Evolutionary conservation across 2,329 filamentous ascomycete genomes (phyloP).

Genomic region (Ophiostoma perfectum): DNA sequence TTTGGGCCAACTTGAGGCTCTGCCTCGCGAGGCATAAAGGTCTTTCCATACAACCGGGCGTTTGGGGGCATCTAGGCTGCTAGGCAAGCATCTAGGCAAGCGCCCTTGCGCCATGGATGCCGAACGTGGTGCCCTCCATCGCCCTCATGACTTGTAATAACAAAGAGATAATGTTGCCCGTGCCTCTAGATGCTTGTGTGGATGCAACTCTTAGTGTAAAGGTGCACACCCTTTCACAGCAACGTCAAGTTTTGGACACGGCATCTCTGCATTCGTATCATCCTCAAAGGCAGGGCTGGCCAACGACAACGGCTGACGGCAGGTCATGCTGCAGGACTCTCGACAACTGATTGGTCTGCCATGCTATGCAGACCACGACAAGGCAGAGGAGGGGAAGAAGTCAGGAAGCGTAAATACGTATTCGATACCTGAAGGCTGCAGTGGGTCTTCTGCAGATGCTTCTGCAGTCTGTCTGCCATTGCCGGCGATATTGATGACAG

Average conservation of each 20-base stretch:
- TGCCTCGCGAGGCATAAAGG: not conserved
- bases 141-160: too few species aligned
- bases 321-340: constrained; percentile 1
- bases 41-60: not conserved
- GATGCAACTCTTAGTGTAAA: not conserved
- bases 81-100: not conserved
- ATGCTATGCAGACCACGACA: too few species aligned
- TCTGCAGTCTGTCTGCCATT: not conserved
- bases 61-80: not conserved
- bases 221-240: not conserved
- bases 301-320: not conserved
- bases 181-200: not conserved
- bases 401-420: too few species aligned
- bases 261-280: not conserved
- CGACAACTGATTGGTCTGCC: not conserved
- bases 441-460: not conserved
- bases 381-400: too few species aligned
- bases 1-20: constrained; percentile 4
- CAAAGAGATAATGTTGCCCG: too few species aligned
- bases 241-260: not conserved
- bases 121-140: not conserved
- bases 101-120: not conserved
- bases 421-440: not conserved
- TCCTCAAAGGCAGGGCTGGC: not conserved
- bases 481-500: constrained; percentile 1